A percentile compares a stretch with the other conserved stretches of the same genome.
Conservation (phyloP, 345 rosid genomes). For the Sonneratia alba region DNA sequence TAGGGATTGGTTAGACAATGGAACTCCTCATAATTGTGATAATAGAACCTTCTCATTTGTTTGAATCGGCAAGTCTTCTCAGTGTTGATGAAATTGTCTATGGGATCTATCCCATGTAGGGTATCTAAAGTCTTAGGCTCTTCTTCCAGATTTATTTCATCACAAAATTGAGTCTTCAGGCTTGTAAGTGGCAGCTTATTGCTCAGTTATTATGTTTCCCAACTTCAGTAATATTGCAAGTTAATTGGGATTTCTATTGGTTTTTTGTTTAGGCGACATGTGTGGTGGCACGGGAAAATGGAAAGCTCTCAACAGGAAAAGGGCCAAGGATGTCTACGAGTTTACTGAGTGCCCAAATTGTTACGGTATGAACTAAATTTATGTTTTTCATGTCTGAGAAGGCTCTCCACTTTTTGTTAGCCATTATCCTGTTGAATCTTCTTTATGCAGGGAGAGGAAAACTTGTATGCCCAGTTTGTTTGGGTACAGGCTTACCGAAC, state of each 20-base stretch:
- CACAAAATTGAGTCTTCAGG: not conserved
- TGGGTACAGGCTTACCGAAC: conserved; percentile 89
- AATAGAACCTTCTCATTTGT: not conserved
- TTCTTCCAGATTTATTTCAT: not conserved
- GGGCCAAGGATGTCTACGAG: conserved; percentile 93
- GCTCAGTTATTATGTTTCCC: not conserved
- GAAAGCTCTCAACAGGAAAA: conserved; percentile 93
- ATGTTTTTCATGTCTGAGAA: not conserved
- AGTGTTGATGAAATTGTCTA: not conserved
- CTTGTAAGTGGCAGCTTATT: not conserved
- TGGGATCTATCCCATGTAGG: too few species aligned
- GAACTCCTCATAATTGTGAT: not conserved
- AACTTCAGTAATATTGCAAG: not conserved
- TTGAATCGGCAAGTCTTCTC: not conserved
- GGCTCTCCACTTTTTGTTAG: not conserved
- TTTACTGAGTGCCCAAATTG: conserved; percentile 95
- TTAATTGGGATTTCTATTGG: not conserved
- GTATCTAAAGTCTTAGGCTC: too few species aligned
- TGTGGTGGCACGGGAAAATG: conserved; percentile 99
- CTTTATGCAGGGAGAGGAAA: conserved; percentile 70
- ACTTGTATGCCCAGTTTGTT: conserved; percentile 86
- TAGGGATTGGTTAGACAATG: not conserved
- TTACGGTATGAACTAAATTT: conserved; percentile 42
- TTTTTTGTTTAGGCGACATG: conserved; percentile 67
- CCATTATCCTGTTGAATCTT: not conserved